These are phyloP conservation scores for Poa pratensis DNA, from an alignment of 176 grass and related monocot genomes.

Conservation along the genomic window DNA sequence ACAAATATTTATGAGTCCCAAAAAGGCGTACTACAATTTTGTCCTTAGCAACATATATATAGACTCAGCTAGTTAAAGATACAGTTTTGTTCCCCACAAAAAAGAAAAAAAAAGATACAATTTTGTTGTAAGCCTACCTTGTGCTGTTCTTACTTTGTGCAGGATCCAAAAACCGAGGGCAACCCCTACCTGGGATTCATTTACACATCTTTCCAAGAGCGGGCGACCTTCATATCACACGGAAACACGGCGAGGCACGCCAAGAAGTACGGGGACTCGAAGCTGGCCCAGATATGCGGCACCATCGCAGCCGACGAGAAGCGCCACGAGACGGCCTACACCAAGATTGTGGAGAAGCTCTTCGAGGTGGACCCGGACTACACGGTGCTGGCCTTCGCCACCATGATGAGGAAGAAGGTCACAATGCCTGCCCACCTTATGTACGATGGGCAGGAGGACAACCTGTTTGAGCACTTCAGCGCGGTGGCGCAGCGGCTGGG, in stretches of 20 bases:
- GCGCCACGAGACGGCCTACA: constrained; percentile 27
- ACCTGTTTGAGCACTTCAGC: constrained; percentile 14
- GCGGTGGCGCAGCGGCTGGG: constrained; percentile 1
- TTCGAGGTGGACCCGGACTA: constrained; percentile 21
- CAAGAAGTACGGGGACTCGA: constrained; percentile 8
- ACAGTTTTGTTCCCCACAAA: background rate
- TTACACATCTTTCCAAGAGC: constrained; percentile 33
- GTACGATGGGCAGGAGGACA: constrained; percentile 10
- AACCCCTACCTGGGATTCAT: constrained; percentile 23
- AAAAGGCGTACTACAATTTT: no score
- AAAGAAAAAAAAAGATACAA: background rate
- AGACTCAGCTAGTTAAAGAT: background rate
- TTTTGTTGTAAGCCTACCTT: background rate
- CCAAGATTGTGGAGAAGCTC: constrained; percentile 33
- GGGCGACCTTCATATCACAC: constrained; percentile 21
- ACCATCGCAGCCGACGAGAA: constrained; percentile 22
- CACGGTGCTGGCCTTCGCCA: constrained; percentile 15
- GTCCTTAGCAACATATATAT: background rate
- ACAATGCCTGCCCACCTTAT: constrained; percentile 17
- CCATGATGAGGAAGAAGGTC: constrained; percentile 33
- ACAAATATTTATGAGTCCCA: no score
- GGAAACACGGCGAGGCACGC: constrained; percentile 22
- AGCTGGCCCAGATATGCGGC: constrained; percentile 27
- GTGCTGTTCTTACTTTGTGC: background rate
- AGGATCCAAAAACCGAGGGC: constrained; percentile 16